These are phyloP conservation scores for Penstemon davidsonii DNA, from an alignment of 257 asterid genomes.

Conservation along the genomic window DNA sequence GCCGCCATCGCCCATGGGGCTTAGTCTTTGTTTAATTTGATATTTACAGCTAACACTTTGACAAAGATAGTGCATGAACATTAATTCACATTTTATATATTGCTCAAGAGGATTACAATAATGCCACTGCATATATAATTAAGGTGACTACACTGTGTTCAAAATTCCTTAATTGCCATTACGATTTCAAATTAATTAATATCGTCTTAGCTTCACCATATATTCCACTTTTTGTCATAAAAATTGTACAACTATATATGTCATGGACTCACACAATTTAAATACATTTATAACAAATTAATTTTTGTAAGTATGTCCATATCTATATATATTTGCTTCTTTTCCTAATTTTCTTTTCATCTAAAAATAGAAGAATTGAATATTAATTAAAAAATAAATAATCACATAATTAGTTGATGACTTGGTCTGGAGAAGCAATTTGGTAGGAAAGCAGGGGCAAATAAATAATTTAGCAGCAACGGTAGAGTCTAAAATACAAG, in stretches of 20 bases:
- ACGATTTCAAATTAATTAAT: neutral
- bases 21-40: conserved; percentile 44
- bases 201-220: neutral
- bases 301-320: neutral
- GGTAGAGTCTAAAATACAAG: conserved; percentile 24
- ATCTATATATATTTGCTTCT: too few relatives aligned
- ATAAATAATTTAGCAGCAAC: neutral
- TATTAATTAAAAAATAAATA: neutral
- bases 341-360: neutral
- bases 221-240: too few relatives aligned
- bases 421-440: neutral
- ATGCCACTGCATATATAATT: neutral
- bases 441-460: conserved; percentile 7
- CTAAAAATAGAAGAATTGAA: neutral
- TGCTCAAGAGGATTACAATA: neutral
- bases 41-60: conserved; percentile 82
- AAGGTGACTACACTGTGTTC: neutral
- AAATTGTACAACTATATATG: too few relatives aligned
- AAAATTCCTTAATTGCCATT: conserved; percentile 7
- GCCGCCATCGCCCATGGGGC: conserved; percentile 34
- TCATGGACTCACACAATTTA: neutral
- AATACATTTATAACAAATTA: neutral
- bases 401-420: too few relatives aligned
- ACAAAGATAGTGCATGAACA: conserved; percentile 57
- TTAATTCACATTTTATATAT: conserved; percentile 12